Base-by-base conservation (phyloP, 2,329 filamentous ascomycete genomes). In the Monosporascus ibericus region DNA sequence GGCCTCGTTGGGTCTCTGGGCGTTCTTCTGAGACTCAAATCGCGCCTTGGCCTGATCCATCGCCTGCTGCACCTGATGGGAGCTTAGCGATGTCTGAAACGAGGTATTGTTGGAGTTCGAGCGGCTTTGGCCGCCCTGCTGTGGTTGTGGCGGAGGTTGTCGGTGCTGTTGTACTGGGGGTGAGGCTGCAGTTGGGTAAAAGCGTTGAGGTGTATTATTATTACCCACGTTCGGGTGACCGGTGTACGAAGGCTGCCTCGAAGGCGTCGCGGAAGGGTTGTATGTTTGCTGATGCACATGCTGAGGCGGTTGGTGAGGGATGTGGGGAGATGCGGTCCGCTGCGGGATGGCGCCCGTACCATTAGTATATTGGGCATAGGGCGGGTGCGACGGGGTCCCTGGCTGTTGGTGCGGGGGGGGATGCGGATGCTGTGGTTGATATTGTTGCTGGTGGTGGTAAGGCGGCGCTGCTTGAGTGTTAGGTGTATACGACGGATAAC, bases 1-100 rank as follows among this genome's bases (percentile, higher is more conserved):
- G 22, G 53, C 53, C 47, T 67, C 65, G 36, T 60, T 63, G 3
- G 63, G 57, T 48, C 58, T 61, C 40, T 66, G 63, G 9, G 59
- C 61, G 25, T 36, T 62, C 50, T 64, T 60, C 11, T 60, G 60
- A 14, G 62, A 61, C 52, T 63, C 59, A 49, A 67, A 68, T n/a
- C 64, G 60, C 34, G 64, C 63, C 50, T 63, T 65, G 42, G 63
- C 65, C 49, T 67, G 65, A 48, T 66, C 59, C 63, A 68, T 68
- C 4, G 65, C 65, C 54, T 67, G 65, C 49, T 67, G 61, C 6
- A 67, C 61, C 52, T 68, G 65, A 22, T 63, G 58, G 27, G 65
- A 57, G 36, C 58, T 62, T 8, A 68, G 54, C 36, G 65, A 67
- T 5, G 65, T 66, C 22, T 66, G 64, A 49, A 67, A 67, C 22